phyloP scores from a whole-genome alignment of 2,329 filamentous ascomycete species.

The Trichoderma sp. region DNA sequence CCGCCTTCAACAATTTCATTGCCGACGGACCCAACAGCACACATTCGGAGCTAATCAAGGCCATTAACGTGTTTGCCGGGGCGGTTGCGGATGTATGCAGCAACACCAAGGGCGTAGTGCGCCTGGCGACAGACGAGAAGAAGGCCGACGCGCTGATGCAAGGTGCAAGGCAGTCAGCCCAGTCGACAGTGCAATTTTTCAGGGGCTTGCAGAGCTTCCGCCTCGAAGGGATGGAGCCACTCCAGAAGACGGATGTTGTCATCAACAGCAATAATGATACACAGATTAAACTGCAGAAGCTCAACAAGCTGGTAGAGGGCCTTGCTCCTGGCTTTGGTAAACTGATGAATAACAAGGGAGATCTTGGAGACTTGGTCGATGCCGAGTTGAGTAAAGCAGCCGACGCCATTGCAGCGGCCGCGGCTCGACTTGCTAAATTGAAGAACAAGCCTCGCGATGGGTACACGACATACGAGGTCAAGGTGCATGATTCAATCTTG shows the following conservation, averaged over 20 bases:
- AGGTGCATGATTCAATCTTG: conserved; percentile 92
- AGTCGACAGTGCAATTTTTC: conserved; percentile 92
- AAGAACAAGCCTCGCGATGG: conserved; percentile 96
- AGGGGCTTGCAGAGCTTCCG: conserved; percentile 91
- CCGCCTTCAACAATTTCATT: conserved; percentile 97
- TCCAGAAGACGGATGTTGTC: conserved; percentile 94
- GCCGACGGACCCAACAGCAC: conserved; percentile 91
- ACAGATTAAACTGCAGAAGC: conserved; percentile 86
- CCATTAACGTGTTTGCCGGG: conserved; percentile 85
- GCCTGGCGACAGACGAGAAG: conserved; percentile 93
- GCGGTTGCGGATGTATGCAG: conserved; percentile 91
- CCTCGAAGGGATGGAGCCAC: conserved; percentile 82
- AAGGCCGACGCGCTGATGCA: conserved; percentile 84
- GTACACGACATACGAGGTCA: conserved; percentile 94
- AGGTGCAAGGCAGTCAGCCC: conserved; percentile 79
- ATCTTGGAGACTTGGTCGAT: conserved; percentile 91
- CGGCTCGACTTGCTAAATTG: conserved; percentile 84
- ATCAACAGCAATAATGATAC: conserved; percentile 98
- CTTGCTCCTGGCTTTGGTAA: conserved; percentile 88
- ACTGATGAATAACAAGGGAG: conserved; percentile 75
- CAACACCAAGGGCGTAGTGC: conserved; percentile 92
- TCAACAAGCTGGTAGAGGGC: conserved; percentile 89
- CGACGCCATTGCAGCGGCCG: conserved; percentile 90
- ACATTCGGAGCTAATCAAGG: conserved; percentile 89
- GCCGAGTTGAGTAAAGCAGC: conserved; percentile 89